Conservation (phyloP, 2,329 filamentous ascomycete species). For the Aspergillus bombycis region DNA sequence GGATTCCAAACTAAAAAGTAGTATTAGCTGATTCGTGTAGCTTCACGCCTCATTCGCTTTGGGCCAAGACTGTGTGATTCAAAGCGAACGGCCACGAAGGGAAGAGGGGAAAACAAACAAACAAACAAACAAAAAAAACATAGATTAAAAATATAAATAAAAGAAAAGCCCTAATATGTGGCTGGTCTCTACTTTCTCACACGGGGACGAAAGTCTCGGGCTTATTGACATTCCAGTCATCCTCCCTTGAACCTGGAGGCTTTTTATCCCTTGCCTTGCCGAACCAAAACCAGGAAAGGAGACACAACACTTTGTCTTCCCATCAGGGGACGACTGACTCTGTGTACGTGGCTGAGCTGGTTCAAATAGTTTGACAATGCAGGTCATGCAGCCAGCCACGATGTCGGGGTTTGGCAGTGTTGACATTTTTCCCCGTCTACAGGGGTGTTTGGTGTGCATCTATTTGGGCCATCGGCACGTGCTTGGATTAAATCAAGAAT, state of each 20-base stretch:
- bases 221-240: not conserved
- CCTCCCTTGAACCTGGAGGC: not conserved
- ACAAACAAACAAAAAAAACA: too few species aligned
- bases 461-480: not conserved
- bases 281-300: not conserved
- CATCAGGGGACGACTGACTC: not conserved
- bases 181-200: not conserved
- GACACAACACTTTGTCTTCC: too few species aligned
- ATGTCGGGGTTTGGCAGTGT: not conserved
- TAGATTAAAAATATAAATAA: too few species aligned
- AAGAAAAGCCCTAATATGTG: not conserved
- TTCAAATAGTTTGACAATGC: not conserved
- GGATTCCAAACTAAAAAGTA: not conserved
- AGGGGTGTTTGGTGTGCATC: not conserved
- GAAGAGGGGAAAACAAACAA: too few species aligned
- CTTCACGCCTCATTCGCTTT: too few species aligned
- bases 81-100: too few species aligned
- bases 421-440: not conserved
- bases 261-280: not conserved
- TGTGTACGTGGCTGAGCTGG: not conserved
- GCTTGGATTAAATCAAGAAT: not conserved
- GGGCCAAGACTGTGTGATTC: too few species aligned
- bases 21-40: not conserved
- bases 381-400: not conserved
- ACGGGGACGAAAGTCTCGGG: not conserved